Evolutionary conservation across 345 rosid species (phyloP), one percentile per base, ranked within the genome.

Genomic region (Eucalyptus tenuipes): DNA sequence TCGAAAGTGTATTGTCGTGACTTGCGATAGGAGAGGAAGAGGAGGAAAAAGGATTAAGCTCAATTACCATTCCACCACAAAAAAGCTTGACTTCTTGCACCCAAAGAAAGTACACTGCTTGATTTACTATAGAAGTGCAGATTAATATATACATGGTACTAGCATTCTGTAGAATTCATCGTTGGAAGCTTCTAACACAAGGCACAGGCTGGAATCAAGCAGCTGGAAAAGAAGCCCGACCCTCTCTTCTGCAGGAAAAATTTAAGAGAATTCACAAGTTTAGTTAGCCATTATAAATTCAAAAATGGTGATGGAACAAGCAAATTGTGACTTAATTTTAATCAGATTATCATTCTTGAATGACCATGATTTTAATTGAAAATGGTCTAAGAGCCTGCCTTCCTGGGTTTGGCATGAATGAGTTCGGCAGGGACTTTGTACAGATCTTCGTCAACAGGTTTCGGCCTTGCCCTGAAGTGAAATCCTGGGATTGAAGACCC

Each of bases 381-480:
- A 42, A 88, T 25, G 29, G 40, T 13, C 61, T 42, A 13, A 25
- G 29, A 33, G 44, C n/a, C 31, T 88, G 57, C 94, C 94, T 91
- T 92, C 90, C 88, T 90, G 42, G 91, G 64, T 81, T 92, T 91
- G 45, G 80, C 87, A 25, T 49, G 87, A 87, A 92, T 91, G 53
- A 91, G 92, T 87, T 92, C 91, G n/a, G 91, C 90, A 29, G 93
- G 89, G 90, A 92, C 90, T 89, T 91, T 88, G 89, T 92, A 92
- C 87, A 92, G 64, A 89, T 92, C 93, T 79, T 91, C 90, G 7
- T 92, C 93, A 17, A 91, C 91, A 6, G 93, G 91, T 86, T 92
- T 91, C 5, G 93, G 88, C 8, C 86, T 88, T 12, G 87, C 87
- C 59, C 82, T 75, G 29, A 75, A 75, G 82, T 75, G 82, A 75